Conservation (phyloP, 1,284 basidiomycete genomes). For the Ceratobasidium sp. region DNA sequence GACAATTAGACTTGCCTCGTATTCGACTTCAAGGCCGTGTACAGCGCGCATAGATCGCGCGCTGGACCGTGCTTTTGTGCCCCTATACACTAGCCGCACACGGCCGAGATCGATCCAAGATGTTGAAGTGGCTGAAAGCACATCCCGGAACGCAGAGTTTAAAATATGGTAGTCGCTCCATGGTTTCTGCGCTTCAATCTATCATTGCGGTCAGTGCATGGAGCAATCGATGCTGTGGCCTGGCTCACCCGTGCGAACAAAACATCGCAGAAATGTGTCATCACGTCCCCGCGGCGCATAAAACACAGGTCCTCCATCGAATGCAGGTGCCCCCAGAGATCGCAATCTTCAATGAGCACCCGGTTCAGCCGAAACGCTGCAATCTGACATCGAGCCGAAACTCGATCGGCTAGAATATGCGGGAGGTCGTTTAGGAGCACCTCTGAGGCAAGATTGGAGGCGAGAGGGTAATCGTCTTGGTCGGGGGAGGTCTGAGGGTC, state of each 20-base stretch:
- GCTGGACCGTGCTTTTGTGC: slow-evolving; percentile 62
- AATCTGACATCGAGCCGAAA: slow-evolving; percentile 71
- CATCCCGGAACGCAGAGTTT: slow-evolving; percentile 80
- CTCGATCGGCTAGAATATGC: slow-evolving; percentile 70
- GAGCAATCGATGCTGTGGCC: not conserved
- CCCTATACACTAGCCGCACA: slow-evolving; percentile 78
- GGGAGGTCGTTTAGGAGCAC: slow-evolving; percentile 62
- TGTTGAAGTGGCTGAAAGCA: slow-evolving; percentile 65
- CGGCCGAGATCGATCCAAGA: slow-evolving; percentile 78
- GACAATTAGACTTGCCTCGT: slow-evolving; percentile 62
- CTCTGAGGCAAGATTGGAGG: slow-evolving; percentile 32
- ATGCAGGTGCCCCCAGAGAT: slow-evolving; percentile 74
- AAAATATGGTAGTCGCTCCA: slow-evolving; percentile 90
- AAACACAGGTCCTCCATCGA: slow-evolving; percentile 80
- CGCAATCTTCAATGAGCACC: slow-evolving; percentile 78
- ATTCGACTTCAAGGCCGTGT: slow-evolving; percentile 78
- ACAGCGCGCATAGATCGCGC: slow-evolving; percentile 69
- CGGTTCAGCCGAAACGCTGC: slow-evolving; percentile 70
- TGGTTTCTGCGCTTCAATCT: slow-evolving; percentile 78
- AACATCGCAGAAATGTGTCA: slow-evolving; percentile 77
- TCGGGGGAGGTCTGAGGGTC: slow-evolving; percentile 12
- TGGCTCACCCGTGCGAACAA: slow-evolving; percentile 76
- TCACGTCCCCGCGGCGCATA: slow-evolving; percentile 78
- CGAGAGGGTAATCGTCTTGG: slow-evolving; percentile 31
- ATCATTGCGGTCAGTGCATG: not conserved